Evolutionary conservation across 2,329 filamentous ascomycete species (phyloP), one percentile per base, ranked within the genome.

Genomic region (Paracorniculantispora psalliotae): DNA sequence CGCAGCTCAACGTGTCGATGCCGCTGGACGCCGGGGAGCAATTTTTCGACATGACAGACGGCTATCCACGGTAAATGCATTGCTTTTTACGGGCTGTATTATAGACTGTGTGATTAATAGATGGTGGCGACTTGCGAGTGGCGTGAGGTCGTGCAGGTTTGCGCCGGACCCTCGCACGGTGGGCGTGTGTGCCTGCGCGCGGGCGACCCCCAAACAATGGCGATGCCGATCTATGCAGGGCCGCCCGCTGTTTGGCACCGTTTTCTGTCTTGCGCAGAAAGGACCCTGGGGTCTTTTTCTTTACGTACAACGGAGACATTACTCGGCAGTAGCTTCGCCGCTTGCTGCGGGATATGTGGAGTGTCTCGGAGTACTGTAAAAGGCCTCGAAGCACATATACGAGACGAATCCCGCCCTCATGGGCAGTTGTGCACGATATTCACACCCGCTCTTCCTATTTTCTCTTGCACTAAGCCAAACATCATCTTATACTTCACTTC

Each of bases 11-110:
- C 26, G 53, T 50, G 30, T 41, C 56, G 21, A 52, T 64, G 46
- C 47, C 62, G 39, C 62, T 67, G 59, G 67, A 67, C 10, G 48
- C 43, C 15, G 35, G 51, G 26, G 50, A 52, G 7, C 44, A 57
- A 26, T 56, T 60, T 37, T 56, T 57, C 17, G 37, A 33, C 23
- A 15, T 30, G 28, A 30, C 41, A 2, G 46, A 33, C 55, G 55
- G 55, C 35, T 57, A 57, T 15, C 35, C 46, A 35, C 55, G 55
- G 46, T 28, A 39, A 28, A n/a, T n/a, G n/a, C n/a, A n/a, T n/a
- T n/a, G n/a, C n/a, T n/a, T n/a, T 23, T 6, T 23, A 49, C 19
- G 19, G n/a, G 35, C 25, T 43, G 46, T 28, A 48, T 30, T 30
- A 33, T 43, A n/a, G n/a, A n/a, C n/a, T n/a, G n/a, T n/a, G n/a